Conservation (phyloP, 1,284 basidiomycete species). For the Jaminaea rosea region DNA sequence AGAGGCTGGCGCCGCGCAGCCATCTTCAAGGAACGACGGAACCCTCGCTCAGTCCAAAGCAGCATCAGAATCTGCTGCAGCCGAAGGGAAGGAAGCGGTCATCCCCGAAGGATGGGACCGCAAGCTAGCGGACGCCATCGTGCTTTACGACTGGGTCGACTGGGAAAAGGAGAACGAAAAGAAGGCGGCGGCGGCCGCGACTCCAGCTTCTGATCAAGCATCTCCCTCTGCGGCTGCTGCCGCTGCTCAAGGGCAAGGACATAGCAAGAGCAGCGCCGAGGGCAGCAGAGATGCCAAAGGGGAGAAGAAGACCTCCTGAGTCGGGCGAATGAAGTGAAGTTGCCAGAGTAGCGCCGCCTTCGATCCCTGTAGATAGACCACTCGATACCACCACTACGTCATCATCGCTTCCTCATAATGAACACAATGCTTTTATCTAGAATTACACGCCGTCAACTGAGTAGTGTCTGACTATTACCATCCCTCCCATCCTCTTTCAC, state of each 20-base stretch:
- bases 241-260: slow-evolving; percentile 1
- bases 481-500: not conserved
- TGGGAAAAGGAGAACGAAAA: not conserved
- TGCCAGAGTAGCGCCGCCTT: not conserved
- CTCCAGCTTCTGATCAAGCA: not conserved
- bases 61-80: too few species aligned
- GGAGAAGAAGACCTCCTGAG: not conserved
- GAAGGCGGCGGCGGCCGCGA: not conserved
- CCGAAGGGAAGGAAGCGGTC: too few species aligned
- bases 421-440: not conserved
- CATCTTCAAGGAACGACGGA: too few species aligned
- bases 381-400: not conserved
- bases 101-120: not conserved
- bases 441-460: not conserved
- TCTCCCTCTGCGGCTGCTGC: not conserved
- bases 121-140: slow-evolving; percentile 5
- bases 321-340: not conserved
- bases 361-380: not conserved
- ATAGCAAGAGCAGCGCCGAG: not conserved
- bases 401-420: not conserved
- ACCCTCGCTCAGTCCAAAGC: too few species aligned
- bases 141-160: slow-evolving; percentile 8
- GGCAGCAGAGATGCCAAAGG: not conserved
- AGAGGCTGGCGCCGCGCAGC: not conserved
- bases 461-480: not conserved